Base-by-base conservation (phyloP, 345 rosid genomes). In the Orychophragmus violaceus region DNA sequence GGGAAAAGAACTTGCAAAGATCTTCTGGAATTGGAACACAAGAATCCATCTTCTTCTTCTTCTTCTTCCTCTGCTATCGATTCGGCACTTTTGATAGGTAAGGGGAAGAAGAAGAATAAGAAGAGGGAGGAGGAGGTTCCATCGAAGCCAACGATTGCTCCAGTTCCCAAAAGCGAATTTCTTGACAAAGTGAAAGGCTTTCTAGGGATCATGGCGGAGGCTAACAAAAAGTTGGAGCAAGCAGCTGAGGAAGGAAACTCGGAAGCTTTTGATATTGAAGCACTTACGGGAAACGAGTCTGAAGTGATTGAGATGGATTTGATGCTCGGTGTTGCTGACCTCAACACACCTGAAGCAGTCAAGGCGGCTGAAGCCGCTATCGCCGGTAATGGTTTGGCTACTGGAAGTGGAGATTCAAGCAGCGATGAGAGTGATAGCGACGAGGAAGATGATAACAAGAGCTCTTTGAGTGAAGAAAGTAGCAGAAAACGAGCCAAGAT, bases 291-390 rank as follows among this genome's bases (percentile, higher is more conserved):
- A 51, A 68, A 82, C 63, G 96, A 90, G 74, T 69, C 94, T 32
- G 64, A 83, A 65, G 82, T 87, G 21, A 84, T 90, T 62, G 97
- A 93, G 54, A 80, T 93, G 97, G 89, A 93, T 73, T 78, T 93
- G 81, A 88, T 84, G 97, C 79, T 90, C 2, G 96, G 97, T 25
- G 66, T 93, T 3, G 89, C 96, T 64, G 98, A 90, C 85, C 98
- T 93, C 72, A 84, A 88, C 58, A 90, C 96, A 3, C 84, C 90
- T 5, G 90, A 88, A 78, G 96, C 96, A 25, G 76, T 90, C 8
- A 79, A 64, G 28, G 99, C 92, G 5, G 96, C 92, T 69, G 97
- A 90, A 81, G 81, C 96, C 9, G 90, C 90, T 19, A 68, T 83
- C 9, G 68, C 75, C 0, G 78, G 82, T 57, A 45, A 70, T 71